Evolutionary conservation across 2,329 filamentous ascomycete genomes (phyloP).

Genomic region (Alternaria brassicicola): DNA sequence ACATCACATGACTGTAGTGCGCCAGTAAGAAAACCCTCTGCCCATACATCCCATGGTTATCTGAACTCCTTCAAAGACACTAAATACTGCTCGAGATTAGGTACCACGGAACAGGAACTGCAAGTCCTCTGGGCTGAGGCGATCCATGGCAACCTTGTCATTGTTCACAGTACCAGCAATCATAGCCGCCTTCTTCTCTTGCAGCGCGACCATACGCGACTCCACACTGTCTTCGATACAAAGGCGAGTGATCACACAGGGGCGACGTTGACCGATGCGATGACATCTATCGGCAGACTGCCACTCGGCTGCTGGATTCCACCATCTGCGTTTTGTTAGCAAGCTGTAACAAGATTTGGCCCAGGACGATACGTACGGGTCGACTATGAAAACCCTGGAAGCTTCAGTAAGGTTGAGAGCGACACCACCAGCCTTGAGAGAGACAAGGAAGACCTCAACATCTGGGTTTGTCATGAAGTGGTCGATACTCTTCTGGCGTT

Average conservation of each 20-base stretch:
- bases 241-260: slow-evolving; percentile 90
- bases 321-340: slow-evolving; percentile 70
- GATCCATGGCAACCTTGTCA: slow-evolving; percentile 89
- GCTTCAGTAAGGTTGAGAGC: slow-evolving; percentile 95
- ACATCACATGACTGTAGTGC: slow-evolving; percentile 7
- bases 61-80: not conserved
- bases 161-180: slow-evolving; percentile 97
- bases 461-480: slow-evolving; percentile 96
- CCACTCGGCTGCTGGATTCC: slow-evolving; percentile 99
- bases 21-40: not conserved
- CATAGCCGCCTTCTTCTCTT: slow-evolving; percentile 99
- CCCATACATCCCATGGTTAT: not conserved
- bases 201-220: slow-evolving; percentile 90
- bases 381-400: slow-evolving; percentile 92
- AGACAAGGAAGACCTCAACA: slow-evolving; percentile 95
- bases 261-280: slow-evolving; percentile 91
- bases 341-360: not conserved
- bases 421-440: slow-evolving; percentile 93
- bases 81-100: slow-evolving; percentile 37
- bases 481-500: slow-evolving; percentile 91
- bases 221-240: slow-evolving; percentile 98
- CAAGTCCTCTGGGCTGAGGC: slow-evolving; percentile 87
- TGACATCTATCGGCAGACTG: slow-evolving; percentile 87
- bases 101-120: slow-evolving; percentile 91
- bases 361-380: slow-evolving; percentile 70